Evolutionary conservation across 2,329 filamentous ascomycete species (phyloP).

Genomic region (Fragosphaeria purpurea): DNA sequence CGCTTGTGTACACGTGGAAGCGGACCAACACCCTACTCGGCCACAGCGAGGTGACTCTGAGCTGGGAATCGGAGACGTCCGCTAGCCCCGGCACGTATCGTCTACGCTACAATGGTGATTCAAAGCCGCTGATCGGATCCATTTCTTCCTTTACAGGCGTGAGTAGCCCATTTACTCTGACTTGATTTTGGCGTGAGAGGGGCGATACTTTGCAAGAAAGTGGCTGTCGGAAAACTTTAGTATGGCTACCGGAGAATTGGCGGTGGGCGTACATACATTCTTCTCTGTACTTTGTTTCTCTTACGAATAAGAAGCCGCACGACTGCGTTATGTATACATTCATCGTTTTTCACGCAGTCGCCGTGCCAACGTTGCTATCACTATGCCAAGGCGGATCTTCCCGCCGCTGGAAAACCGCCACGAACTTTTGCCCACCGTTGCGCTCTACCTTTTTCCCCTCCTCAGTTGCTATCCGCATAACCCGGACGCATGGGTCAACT

Average conservation of each 20-base stretch:
- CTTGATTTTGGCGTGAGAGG: neutral
- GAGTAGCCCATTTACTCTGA: constrained; percentile 20
- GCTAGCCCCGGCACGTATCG: constrained; percentile 57
- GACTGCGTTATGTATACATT: no score
- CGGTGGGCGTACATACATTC: no score
- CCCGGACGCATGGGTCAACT: constrained; percentile 54
- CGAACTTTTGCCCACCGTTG: constrained; percentile 83
- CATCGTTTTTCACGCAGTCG: neutral
- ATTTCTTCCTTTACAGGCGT: constrained; percentile 39
- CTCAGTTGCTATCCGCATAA: constrained; percentile 80
- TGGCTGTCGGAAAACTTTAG: no score
- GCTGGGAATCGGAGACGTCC: constrained; percentile 65
- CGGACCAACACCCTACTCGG: constrained; percentile 60
- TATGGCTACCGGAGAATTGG: no score
- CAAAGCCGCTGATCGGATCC: constrained; percentile 54
- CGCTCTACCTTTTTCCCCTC: constrained; percentile 94
- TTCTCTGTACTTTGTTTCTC: neutral
- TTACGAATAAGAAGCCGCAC: no score
- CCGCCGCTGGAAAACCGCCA: constrained; percentile 74
- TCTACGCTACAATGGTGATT: constrained; percentile 72
- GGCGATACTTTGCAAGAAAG: no score
- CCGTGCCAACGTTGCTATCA: constrained; percentile 1
- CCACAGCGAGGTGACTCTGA: constrained; percentile 63
- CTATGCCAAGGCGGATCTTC: constrained; percentile 65
- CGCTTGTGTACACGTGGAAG: constrained; percentile 69